Evolutionary conservation across 805 yeast genomes (phyloP), one percentile per base, ranked within the genome.

Genomic region (Kazachstania psychrophila): DNA sequence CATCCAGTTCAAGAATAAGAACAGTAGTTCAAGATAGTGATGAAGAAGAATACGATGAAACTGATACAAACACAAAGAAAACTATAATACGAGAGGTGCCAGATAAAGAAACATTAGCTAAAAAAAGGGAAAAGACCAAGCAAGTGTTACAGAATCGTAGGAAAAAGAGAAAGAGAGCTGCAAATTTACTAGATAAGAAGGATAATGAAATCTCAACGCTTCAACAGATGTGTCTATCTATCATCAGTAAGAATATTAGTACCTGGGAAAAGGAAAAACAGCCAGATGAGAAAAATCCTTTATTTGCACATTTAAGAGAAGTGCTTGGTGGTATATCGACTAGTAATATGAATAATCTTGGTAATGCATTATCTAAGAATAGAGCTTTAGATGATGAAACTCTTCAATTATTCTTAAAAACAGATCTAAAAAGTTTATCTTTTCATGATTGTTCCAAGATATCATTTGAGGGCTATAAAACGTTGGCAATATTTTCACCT

Each of bases 361-460:
- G 85, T 16, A 70, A 75, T 36, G 87, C 94, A 40, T 58, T 92
- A 22, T 77, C 92, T 16, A 77, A 83, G 40, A 92, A 88, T 59
- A 62, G 99, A 36, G 80, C 92, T 0, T 63, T 92, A 33, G 74
- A 79, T 49, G 77, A 80, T 44, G 63, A 70, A 13, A 87, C 96
- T 0, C 57, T 88, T 54, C 63, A 77, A 31, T 64, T 92, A 33
- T 89, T 92, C 52, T 61, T 92, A 36, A 75, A 76, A 32, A 70
- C 85, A 0, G 66, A 70, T 12, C 54, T 76, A 33, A 70, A 60
- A 38, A 56, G 61, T 3, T 60, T 92, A 20, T 82, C 82, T 43
- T 76, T 92, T 44, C 85, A 95, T 87, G 99, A 92, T 60, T 92
- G 99, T 56, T 86, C 96, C 0, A 77, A 75, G 33, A 67, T 92